Evolutionary conservation across 164 flowering plant species (phyloP).

Genomic region (Umbellularia californica): DNA sequence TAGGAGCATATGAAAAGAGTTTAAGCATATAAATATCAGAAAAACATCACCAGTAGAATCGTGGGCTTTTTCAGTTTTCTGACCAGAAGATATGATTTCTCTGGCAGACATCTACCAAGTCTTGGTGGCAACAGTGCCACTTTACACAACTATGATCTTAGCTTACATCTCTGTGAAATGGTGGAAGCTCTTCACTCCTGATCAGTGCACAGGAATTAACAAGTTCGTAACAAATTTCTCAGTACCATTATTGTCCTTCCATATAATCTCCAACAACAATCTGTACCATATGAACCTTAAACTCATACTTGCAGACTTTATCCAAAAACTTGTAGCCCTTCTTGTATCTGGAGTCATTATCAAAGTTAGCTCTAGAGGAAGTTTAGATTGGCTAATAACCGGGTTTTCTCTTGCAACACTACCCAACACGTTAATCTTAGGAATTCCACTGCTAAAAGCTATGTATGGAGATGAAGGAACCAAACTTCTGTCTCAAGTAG

Average conservation of each 20-base stretch:
- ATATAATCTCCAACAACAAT: slow-evolving; percentile 49
- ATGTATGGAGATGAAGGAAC: slow-evolving; percentile 68
- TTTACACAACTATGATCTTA: slow-evolving; percentile 59
- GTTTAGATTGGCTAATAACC: slow-evolving; percentile 54
- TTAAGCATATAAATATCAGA: slow-evolving; percentile 7
- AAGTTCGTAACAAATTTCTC: slow-evolving; percentile 76
- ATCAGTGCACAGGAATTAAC: slow-evolving; percentile 86
- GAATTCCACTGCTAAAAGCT: slow-evolving; percentile 70
- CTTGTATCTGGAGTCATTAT: slow-evolving; percentile 23
- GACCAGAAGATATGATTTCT: slow-evolving; percentile 46
- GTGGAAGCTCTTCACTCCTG: slow-evolving; percentile 70
- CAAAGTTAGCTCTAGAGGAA: slow-evolving; percentile 40
- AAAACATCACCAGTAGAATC: neutral
- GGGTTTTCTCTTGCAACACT: slow-evolving; percentile 66
- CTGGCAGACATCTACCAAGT: slow-evolving; percentile 48
- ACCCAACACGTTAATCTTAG: slow-evolving; percentile 77
- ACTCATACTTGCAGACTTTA: slow-evolving; percentile 49
- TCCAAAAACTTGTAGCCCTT: slow-evolving; percentile 61
- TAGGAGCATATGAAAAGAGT: slow-evolving; percentile 8
- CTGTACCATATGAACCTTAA: slow-evolving; percentile 69
- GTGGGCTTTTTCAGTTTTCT: neutral
- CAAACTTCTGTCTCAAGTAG: slow-evolving; percentile 53
- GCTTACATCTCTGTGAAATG: slow-evolving; percentile 66
- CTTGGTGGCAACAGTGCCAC: slow-evolving; percentile 58
- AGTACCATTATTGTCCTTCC: slow-evolving; percentile 67